Evolutionary conservation across 1,284 basidiomycete species (phyloP).

Genomic region (Moesziomyces globuligerus): DNA sequence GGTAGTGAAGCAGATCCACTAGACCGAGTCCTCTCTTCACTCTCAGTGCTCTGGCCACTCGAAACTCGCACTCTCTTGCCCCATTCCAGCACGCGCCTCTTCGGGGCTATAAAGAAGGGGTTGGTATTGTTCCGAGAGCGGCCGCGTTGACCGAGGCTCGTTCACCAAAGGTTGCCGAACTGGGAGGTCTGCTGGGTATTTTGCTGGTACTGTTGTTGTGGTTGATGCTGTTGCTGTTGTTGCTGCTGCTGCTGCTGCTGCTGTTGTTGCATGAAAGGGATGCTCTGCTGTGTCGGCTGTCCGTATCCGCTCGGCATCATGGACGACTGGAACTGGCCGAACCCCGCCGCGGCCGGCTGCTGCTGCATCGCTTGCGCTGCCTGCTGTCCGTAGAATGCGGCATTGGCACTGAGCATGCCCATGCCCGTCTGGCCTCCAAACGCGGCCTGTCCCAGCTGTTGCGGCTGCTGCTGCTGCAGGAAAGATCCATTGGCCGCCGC

Average conservation of each 20-base stretch:
- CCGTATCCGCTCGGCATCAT: constrained; percentile 36
- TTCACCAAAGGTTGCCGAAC: constrained; percentile 30
- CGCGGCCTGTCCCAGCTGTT: constrained; percentile 34
- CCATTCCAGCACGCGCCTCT: too few species aligned
- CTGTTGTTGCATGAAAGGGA: constrained; percentile 19
- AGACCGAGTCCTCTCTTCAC: too few species aligned
- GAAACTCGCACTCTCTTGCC: too few species aligned
- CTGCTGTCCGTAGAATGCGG: constrained; percentile 14
- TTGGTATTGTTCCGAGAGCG: too few species aligned
- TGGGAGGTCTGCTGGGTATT: constrained; percentile 36
- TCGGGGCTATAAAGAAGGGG: too few species aligned
- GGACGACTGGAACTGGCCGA: constrained; percentile 11
- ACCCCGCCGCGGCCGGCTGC: constrained; percentile 4
- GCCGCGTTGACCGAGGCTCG: too few species aligned
- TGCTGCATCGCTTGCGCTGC: constrained; percentile 18
- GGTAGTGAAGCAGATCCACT: too few species aligned
- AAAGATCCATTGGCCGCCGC: background rate
- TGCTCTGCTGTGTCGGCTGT: constrained; percentile 15
- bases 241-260: constrained; percentile 39
- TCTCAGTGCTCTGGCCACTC: too few species aligned
- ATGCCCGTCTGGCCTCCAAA: constrained; percentile 22
- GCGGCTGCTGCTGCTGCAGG: constrained; percentile 18
- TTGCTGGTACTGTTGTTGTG: too few species aligned
- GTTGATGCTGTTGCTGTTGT: constrained; percentile 13
- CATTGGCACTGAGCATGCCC: constrained; percentile 6